These are phyloP conservation scores for Diplotaxis tenuifolia DNA, from an alignment of 345 rosid genomes.

Conservation along the genomic window DNA sequence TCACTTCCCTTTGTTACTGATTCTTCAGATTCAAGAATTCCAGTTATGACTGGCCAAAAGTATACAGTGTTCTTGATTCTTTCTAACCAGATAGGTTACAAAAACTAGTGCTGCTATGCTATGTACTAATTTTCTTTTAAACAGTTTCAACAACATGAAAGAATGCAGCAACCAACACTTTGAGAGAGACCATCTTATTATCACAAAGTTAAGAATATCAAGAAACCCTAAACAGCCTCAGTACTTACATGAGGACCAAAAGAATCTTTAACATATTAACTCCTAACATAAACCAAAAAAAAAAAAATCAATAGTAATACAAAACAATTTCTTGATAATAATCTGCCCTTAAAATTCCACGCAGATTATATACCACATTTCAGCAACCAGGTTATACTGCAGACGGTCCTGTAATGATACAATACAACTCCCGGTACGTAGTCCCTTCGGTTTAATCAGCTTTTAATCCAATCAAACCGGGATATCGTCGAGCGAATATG, in stretches of 20 bases:
- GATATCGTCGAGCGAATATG: constrained; percentile 64
- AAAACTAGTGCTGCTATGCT: too few species aligned
- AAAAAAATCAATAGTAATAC: neutral
- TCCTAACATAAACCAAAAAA: constrained; percentile 1
- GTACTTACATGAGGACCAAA: neutral
- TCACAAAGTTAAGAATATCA: neutral
- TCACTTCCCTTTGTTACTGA: constrained; percentile 56
- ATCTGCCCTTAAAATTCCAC: constrained; percentile 22
- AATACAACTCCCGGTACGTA: constrained; percentile 18
- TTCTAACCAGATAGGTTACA: constrained; percentile 21
- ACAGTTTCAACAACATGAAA: too few species aligned
- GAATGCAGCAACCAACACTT: neutral
- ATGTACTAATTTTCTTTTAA: too few species aligned
- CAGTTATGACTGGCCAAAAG: neutral
- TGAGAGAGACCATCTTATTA: neutral
- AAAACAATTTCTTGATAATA: constrained; percentile 11
- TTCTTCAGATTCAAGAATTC: neutral
- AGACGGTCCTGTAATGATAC: constrained; percentile 23
- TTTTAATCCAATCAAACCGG: constrained; percentile 44
- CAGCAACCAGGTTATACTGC: constrained; percentile 10
- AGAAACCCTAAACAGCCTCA: neutral
- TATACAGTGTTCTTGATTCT: constrained; percentile 19
- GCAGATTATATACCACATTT: constrained; percentile 32
- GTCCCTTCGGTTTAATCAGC: constrained; percentile 5
- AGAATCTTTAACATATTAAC: neutral